Evolutionary conservation across 148 eudicot genomes (phyloP), one percentile per base, ranked within the genome.

Genomic region (Fallopia convolvulus): DNA sequence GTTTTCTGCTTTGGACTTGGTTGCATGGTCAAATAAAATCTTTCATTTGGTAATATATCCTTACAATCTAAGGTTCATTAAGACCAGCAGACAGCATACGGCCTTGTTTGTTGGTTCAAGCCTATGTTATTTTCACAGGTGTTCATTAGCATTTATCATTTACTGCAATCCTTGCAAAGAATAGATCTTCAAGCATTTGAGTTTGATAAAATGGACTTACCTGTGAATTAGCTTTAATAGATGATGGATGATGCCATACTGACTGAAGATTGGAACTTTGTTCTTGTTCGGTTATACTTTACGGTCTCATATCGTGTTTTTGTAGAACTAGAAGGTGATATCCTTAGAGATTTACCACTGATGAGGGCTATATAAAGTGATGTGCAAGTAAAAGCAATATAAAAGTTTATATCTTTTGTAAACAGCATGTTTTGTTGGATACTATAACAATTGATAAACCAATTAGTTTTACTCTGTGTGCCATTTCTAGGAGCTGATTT

Each of bases 401-500:
- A 52, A 15, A 52, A 8, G 14, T 32, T 15, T 68, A 15, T 10
- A 46, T 68, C 72, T 68, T 68, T 30, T 65, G 26, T 65, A 18
- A 65, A 65, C 30, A 32, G 70, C 70, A 32, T 15, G 46, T 17
- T 68, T 39, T 66, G 41, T 36, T 68, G 72, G 21, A 36, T 46
- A 33, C 20, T 61, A 26, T 68, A 42, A 11, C 20, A 39, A 68
- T 39, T 61, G 6, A 1, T 0, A 61, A 61, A 61, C 70, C 70
- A 61, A 26, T 30, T 61, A 26, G 13, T 26, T 11, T 30, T 68
- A 42, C 21, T 36, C 15, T 36, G 11, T 20, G 20, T 68, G 72
- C 46, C 46, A 68, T 68, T 15, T 68, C 72, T 68, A 14, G 8
- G 33, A 68, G 44, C 33, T 73, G 55, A 73, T 73, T 63, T 80